These are phyloP conservation scores for Drechslerella stenobrocha DNA, from an alignment of 2,329 filamentous ascomycete species.

Conservation along the genomic window DNA sequence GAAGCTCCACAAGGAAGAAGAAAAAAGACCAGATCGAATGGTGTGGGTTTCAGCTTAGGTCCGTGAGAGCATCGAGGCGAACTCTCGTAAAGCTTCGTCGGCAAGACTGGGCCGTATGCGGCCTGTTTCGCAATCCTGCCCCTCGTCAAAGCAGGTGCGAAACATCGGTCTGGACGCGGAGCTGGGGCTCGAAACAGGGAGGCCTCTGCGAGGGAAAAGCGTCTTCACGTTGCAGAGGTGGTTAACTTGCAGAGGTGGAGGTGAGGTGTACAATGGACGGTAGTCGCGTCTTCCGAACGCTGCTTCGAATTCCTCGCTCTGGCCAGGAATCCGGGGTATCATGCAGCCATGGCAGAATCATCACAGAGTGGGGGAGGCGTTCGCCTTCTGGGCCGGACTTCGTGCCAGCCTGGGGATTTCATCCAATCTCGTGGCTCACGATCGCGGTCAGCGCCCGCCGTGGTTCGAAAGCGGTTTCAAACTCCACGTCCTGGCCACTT, in stretches of 20 bases:
- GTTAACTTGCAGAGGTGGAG: constrained; percentile 11
- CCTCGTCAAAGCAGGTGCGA: constrained; percentile 2
- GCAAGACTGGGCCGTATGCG: constrained; percentile 1
- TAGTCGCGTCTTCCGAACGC: constrained; percentile 35
- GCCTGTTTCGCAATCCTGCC: constrained; percentile 12
- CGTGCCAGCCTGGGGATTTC: constrained; percentile 5
- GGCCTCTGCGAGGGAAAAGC: constrained; percentile 6
- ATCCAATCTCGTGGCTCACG: neutral
- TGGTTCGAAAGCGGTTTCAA: too few relatives aligned
- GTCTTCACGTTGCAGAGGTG: constrained; percentile 6
- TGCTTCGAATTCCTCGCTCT: too few relatives aligned
- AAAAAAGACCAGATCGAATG: neutral
- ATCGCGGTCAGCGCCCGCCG: too few relatives aligned
- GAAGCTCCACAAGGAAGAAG: constrained; percentile 15
- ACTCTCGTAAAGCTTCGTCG: constrained; percentile 16
- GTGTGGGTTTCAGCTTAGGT: neutral
- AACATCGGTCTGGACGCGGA: constrained; percentile 1
- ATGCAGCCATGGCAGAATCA: constrained; percentile 13
- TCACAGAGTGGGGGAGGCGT: constrained; percentile 42
- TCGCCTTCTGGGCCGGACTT: constrained; percentile 27
- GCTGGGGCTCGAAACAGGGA: constrained; percentile 9
- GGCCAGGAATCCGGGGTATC: constrained; percentile 35
- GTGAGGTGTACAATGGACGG: constrained; percentile 14
- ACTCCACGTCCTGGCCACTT: constrained; percentile 20
- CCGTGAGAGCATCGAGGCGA: neutral